Evolutionary conservation across 2,329 filamentous ascomycete species (phyloP).

Genomic region (Arachnopeziza araneosa): DNA sequence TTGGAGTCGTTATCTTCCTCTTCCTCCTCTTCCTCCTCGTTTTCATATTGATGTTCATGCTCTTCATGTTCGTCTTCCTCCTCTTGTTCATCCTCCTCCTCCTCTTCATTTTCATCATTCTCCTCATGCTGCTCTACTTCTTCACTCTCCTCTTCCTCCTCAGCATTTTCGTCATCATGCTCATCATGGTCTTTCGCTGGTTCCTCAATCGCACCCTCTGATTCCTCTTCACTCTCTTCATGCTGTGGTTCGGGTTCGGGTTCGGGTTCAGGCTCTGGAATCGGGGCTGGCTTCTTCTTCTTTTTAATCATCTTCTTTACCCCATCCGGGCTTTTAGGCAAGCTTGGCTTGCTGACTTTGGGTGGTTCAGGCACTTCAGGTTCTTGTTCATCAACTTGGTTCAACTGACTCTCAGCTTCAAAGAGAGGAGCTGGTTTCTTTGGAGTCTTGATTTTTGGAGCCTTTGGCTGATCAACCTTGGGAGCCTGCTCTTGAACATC

Average conservation of each 20-base stretch:
- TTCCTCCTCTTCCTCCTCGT: not conserved
- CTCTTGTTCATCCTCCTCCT: not conserved
- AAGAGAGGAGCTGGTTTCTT: not conserved
- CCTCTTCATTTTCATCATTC: not conserved
- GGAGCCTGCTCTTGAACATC: not conserved
- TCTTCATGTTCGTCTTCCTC: not conserved
- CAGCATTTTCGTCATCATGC: not conserved
- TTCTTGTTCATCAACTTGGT: not conserved
- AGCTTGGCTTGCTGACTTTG: not conserved
- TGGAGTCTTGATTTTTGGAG: not conserved
- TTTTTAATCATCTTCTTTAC: slow-evolving; percentile 7
- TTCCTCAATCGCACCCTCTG: not conserved
- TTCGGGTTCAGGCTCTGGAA: slow-evolving; percentile 13
- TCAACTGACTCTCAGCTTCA: not conserved
- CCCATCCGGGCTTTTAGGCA: not conserved
- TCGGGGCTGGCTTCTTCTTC: slow-evolving; percentile 15
- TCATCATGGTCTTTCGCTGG: not conserved
- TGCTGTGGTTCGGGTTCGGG: slow-evolving; percentile 7
- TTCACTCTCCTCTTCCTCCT: not conserved
- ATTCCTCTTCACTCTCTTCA: slow-evolving; percentile 1
- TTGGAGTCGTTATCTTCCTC: not conserved
- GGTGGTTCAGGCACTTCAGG: not conserved
- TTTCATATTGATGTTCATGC: not conserved
- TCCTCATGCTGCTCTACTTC: not conserved
- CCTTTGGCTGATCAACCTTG: not conserved